phyloP scores from a whole-genome alignment of 176 grass and related monocot genomes.

The Raddia guianensis region DNA sequence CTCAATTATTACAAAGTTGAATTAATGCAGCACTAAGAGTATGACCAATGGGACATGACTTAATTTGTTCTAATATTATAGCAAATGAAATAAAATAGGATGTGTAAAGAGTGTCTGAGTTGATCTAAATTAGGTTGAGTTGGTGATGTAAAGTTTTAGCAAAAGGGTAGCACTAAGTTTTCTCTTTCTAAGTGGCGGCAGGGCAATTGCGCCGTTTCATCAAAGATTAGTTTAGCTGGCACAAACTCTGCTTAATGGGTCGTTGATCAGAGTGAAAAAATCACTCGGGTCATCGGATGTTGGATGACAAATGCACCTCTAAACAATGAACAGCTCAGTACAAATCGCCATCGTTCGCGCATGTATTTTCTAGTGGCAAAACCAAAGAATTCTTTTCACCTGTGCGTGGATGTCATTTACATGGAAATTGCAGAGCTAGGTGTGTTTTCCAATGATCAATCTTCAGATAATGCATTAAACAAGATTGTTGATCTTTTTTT shows the following conservation, averaged over 20 bases:
- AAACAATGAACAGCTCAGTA: not conserved
- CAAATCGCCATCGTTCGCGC: not conserved
- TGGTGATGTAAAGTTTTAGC: too few species aligned
- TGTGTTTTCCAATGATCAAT: not conserved
- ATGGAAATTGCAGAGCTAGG: not conserved
- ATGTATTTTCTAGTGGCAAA: not conserved
- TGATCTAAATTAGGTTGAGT: too few species aligned
- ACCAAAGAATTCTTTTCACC: not conserved
- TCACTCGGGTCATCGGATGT: not conserved
- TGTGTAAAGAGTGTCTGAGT: too few species aligned
- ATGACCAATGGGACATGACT: too few species aligned
- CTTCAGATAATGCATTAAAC: not conserved
- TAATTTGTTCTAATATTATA: too few species aligned
- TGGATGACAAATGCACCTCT: constrained; percentile 27
- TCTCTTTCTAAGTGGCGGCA: not conserved
- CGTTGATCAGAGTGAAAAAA: not conserved
- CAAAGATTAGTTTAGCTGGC: not conserved
- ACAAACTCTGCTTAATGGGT: not conserved
- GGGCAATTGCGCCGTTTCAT: not conserved
- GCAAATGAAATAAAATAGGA: too few species aligned
- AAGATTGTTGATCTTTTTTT: too few species aligned
- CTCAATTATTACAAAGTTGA: too few species aligned
- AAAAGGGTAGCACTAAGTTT: not conserved
- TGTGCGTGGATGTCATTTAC: not conserved
- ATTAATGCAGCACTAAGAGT: too few species aligned